Evolutionary conservation across 352 stramenopile genomes (phyloP).

Genomic region (Phytopythium cucurbitacearum): DNA sequence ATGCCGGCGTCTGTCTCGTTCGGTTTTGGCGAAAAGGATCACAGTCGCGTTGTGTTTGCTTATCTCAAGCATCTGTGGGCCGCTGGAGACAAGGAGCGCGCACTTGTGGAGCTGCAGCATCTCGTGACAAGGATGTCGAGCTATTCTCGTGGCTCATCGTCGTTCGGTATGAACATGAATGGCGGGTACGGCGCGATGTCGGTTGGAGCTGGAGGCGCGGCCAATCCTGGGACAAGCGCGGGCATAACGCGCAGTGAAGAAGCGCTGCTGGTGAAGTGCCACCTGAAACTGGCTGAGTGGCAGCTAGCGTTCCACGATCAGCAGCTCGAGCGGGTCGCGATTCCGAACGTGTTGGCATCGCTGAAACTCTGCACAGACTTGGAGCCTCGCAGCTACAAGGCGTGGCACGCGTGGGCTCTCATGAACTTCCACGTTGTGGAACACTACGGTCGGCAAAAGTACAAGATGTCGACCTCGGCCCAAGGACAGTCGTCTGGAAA

Average conservation of each 20-base stretch:
- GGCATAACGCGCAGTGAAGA: slow-evolving; percentile 44
- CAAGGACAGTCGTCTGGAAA: background rate
- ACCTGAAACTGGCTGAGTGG: slow-evolving; percentile 84
- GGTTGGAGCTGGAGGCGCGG: slow-evolving; percentile 7
- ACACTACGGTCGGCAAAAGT: slow-evolving; percentile 58
- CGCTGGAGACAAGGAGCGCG: slow-evolving; percentile 85
- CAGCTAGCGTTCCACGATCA: slow-evolving; percentile 79
- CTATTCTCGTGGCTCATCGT: slow-evolving; percentile 15
- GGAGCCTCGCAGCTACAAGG: slow-evolving; percentile 75
- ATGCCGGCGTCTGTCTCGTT: slow-evolving; percentile 60
- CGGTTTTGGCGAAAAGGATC: slow-evolving; percentile 85
- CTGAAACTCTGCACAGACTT: slow-evolving; percentile 67
- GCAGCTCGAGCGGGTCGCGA: slow-evolving; percentile 72
- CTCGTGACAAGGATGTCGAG: slow-evolving; percentile 75
- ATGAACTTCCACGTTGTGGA: slow-evolving; percentile 97
- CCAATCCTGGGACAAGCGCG: background rate
- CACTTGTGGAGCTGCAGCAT: slow-evolving; percentile 77
- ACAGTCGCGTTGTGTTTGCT: slow-evolving; percentile 91
- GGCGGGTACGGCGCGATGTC: slow-evolving; percentile 1
- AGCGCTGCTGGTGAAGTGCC: slow-evolving; percentile 76
- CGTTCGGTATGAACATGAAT: slow-evolving; percentile 4
- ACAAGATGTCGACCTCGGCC: slow-evolving; percentile 11
- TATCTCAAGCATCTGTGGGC: slow-evolving; percentile 95
- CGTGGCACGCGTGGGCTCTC: slow-evolving; percentile 97
- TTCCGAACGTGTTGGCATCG: slow-evolving; percentile 62